Base-by-base conservation (phyloP, 2,329 filamentous ascomycete species). In the Dothideomycetes sp. region DNA sequence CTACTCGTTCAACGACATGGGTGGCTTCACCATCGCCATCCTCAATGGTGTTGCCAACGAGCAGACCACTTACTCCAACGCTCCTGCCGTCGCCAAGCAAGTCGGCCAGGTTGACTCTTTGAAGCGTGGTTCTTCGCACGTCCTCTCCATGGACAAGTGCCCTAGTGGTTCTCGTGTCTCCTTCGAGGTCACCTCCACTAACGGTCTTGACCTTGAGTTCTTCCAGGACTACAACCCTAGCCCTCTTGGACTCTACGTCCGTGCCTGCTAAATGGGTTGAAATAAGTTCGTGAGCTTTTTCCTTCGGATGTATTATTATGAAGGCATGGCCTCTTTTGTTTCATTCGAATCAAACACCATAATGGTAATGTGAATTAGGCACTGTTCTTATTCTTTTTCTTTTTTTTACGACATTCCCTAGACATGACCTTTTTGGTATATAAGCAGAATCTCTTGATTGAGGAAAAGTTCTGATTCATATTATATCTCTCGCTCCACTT, bases 1-100 rank as follows among this genome's bases (percentile, higher is more conserved):
- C 13, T 80, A 65, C 59, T 70, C 61, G 17, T 74, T 71, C 53
- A 71, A 64, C 24, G 68, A 75, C 59, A 73, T 46, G 52, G 64
- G 15, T 60, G 77, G 25, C 70, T 53, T 64, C 36, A 43, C 17
- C 10, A 51, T 61, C 33, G 33, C 44, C 12, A 55, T 61, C 49
- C 66, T 82, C 20, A 55, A 58, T 35, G 52, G 51, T 2, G 54
- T 64, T 25, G 76, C 71, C 6, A 67, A 46, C 27, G 43, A 60
- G 44, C 50, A 52, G 25, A 80, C 77, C 1, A 74, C 70, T 35
- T 28, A 47, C 41, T 13, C 32, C 39, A 38, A 41, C 44, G 17
- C 34, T 30, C 19, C 37, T 24, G 19, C 37, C 42, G 28, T 41
- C 40, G 28, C 41, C 22, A 38, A 45, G 41, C 39, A 33, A 19